A percentile compares a stretch with the other conserved stretches of the same genome.
These are phyloP conservation scores for Ophiostoma sp. DNA, from an alignment of 2,329 filamentous ascomycete genomes.

Conservation along the genomic window DNA sequence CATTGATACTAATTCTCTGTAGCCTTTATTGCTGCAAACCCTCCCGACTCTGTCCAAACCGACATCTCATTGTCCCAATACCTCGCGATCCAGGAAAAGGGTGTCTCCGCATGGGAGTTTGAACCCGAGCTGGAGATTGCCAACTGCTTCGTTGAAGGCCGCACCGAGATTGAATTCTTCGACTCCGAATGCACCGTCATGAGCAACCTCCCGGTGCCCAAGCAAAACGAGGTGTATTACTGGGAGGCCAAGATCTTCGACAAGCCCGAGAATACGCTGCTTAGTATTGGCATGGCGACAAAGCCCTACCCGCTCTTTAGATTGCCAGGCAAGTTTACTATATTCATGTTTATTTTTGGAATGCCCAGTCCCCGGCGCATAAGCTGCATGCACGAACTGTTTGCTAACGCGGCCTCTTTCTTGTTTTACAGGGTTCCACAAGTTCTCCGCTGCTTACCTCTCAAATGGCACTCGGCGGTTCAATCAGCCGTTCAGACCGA, in stretches of 20 bases:
- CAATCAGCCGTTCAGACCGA: slow-evolving; percentile 83
- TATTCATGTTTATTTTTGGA: background rate
- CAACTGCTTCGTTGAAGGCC: slow-evolving; percentile 94
- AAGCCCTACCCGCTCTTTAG: slow-evolving; percentile 96
- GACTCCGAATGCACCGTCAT: slow-evolving; percentile 97
- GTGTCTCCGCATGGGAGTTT: slow-evolving; percentile 99
- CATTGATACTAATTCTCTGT: slow-evolving; percentile 12
- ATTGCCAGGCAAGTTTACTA: slow-evolving; percentile 53
- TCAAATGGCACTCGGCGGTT: slow-evolving; percentile 81
- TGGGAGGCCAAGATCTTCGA: slow-evolving; percentile 99
- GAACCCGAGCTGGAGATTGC: slow-evolving; percentile 98
- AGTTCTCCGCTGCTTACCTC: slow-evolving; percentile 84
- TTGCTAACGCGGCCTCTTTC: background rate
- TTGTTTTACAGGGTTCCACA: slow-evolving; percentile 60
- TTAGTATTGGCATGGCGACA: slow-evolving; percentile 90
- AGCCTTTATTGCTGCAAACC: slow-evolving; percentile 94
- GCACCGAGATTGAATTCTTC: slow-evolving; percentile 98
- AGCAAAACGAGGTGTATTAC: slow-evolving; percentile 99
- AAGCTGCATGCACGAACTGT: background rate
- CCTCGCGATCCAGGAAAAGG: slow-evolving; percentile 97
- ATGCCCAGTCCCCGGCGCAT: background rate
- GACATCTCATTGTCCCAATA: slow-evolving; percentile 98
- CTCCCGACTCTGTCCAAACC: slow-evolving; percentile 88
- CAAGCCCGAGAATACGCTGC: slow-evolving; percentile 79
- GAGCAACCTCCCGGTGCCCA: slow-evolving; percentile 92